Evolutionary conservation across 805 yeast species (phyloP), one percentile per base, ranked within the genome.

Genomic region (Candida vaughaniae): DNA sequence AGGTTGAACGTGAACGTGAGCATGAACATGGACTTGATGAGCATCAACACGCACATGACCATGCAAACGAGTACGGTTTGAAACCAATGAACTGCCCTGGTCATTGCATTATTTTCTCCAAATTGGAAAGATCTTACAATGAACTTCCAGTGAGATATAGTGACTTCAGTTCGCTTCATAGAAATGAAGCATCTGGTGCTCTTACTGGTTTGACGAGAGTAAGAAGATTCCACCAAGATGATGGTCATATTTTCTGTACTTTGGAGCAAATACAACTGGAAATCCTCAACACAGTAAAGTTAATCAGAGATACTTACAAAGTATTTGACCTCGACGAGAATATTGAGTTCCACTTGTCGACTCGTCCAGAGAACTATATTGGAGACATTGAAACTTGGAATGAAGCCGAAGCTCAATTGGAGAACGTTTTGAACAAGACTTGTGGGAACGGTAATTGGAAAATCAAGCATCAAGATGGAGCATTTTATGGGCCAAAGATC

Each of bases 41-140:
- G 14, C 45, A 42, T 6, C 12, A 29, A 5, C 35, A 20, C 15
- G n/a, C n/a, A n/a, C n/a, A n/a, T n/a, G n/a, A n/a, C n/a, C n/a
- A n/a, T n/a, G n/a, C n/a, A n/a, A n/a, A n/a, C n/a, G 35, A 34
- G 11, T 91, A 83, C 57, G 95, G 96, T 0, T 66, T 91, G 28
- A 93, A 93, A 53, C 99, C 99, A 6, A 81, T 88, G 96, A 87
- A 87, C 60, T 88, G 96, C 54, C 96, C 96, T 0, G 95, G 96
- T 0, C 99, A 93, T 56, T 93, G 99, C 57, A 53, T 93, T 29
- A 75, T 93, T 15, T 93, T 79, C 61, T 75, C 78, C 31, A 73
- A 81, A 47, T 80, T 80, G 43, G 88, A 85, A 33, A 75, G 91
- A 44, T 84, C 95, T 0, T 84, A 86, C 55, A 78, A 85, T 31